Base-by-base conservation (phyloP, 495 filamentous ascomycete species). In the Penicillium manginii region DNA sequence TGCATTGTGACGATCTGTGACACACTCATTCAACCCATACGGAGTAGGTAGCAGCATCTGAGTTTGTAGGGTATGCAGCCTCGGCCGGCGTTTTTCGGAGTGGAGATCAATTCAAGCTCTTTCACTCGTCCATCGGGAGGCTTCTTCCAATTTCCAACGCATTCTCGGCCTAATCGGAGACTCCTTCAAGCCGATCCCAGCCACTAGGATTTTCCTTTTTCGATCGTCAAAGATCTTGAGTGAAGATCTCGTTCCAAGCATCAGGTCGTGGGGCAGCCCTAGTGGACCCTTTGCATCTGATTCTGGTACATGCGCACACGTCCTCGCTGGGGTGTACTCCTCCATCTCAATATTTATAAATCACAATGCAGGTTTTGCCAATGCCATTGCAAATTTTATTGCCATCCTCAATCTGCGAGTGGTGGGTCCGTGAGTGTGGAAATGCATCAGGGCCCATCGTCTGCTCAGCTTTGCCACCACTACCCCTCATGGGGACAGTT, bases 91-190 rank as follows among this genome's bases (percentile, higher is more conserved):
- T 43, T 43, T 19, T 17, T 19, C 17, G 40, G 5, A 9, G 40
- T 43, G 40, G 40, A 43, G 17, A 43, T 43, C 15, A 10, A 43
- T 9, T 17, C 2, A 9, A 43, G n/a, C 8, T n/a, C 17, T 19
- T 43, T 43, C 14, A 43, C 2, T 43, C 40, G 40, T 43, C 17
- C n/a, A 43, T n/a, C 6, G 17, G 6, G 35, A 37, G 15, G 5
- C 22, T 23, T 26, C 45, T 29, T 26, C 10, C 45, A 47, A 26
- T 23, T 47, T 47, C 18, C 45, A 47, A 47, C 3, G 22, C 11
- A 14, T 47, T 47, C 48, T 50, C 48, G 48, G 48, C 19, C 48
- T 50, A 33, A 26, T 50, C 48, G 23, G 29, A 33, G 29, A 33
- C 9, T 3, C 26, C 10, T 11, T n/a, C 18, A 15, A 17, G 48